phyloP scores from a whole-genome alignment of 1,284 basidiomycete genomes.

The Moniliophthora roreri region DNA sequence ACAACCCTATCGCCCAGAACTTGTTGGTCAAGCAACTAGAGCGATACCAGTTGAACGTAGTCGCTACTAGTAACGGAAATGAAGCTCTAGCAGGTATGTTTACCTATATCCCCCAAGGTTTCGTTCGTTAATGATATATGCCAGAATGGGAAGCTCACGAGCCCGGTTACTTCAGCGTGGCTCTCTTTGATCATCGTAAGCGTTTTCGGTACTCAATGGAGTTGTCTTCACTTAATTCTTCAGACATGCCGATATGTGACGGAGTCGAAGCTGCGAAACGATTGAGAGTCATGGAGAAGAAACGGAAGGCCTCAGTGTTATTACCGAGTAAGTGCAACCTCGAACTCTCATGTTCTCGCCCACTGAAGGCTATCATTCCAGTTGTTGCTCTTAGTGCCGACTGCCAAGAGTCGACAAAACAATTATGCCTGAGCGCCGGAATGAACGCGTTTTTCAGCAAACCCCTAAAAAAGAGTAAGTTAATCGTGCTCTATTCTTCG shows the following conservation, averaged over 20 bases:
- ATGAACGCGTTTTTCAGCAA: constrained; percentile 76
- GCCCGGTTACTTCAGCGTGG: constrained; percentile 66
- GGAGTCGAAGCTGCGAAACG: constrained; percentile 71
- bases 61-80: constrained; percentile 63
- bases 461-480: constrained; percentile 60
- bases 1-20: constrained; percentile 68
- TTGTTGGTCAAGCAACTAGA: constrained; percentile 65
- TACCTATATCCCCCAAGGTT: neutral
- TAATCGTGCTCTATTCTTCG: neutral
- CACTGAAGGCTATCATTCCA: constrained; percentile 26
- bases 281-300: constrained; percentile 56
- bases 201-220: constrained; percentile 4
- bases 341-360: neutral
- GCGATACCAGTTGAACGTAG: constrained; percentile 56
- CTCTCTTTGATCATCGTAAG: constrained; percentile 73
- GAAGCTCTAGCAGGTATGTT: constrained; percentile 57
- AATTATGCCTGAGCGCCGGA: constrained; percentile 67
- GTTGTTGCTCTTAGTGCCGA: constrained; percentile 73
- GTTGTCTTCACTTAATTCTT: neutral
- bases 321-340: constrained; percentile 54
- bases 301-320: constrained; percentile 43
- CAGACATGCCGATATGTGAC: constrained; percentile 76
- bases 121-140: neutral
- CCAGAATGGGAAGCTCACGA: constrained; percentile 66
- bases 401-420: constrained; percentile 72